phyloP scores from a whole-genome alignment of 108 stramenopile genomes.

The Cylindrotheca fusiformis region DNA sequence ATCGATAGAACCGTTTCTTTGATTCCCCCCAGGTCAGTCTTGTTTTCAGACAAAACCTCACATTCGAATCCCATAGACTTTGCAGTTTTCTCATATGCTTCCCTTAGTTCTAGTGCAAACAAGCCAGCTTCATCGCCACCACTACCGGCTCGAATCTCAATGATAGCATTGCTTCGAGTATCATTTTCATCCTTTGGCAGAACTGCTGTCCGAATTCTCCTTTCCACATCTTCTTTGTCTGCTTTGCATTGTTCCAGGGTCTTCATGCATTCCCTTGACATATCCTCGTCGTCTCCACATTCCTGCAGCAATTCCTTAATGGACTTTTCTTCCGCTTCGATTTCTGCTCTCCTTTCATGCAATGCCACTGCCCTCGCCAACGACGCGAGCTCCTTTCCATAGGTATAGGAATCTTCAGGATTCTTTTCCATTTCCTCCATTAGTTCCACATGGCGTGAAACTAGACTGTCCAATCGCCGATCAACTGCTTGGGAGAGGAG shows the following conservation, averaged over 20 bases:
- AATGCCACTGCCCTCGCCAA: conserved; percentile 34
- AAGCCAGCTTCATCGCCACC: conserved; percentile 94
- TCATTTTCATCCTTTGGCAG: conserved; percentile 80
- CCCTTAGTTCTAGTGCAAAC: conserved; percentile 88
- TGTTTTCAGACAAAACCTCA: conserved; percentile 58
- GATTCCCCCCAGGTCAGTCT: conserved; percentile 75
- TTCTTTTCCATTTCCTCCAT: conserved; percentile 30
- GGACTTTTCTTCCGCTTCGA: conserved; percentile 48
- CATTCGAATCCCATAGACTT: conserved; percentile 64
- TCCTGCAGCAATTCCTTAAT: conserved; percentile 59
- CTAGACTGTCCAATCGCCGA: conserved; percentile 42
- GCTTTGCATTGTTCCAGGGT: conserved; percentile 45
- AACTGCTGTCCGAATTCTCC: conserved; percentile 49
- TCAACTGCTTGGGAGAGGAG: conserved; percentile 34
- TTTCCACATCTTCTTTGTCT: conserved; percentile 33
- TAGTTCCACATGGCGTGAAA: conserved; percentile 52
- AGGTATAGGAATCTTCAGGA: conserved; percentile 41
- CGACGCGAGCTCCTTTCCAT: conserved; percentile 70
- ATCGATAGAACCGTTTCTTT: conserved; percentile 69
- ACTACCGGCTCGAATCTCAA: conserved; percentile 95
- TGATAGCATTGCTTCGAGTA: conserved; percentile 71
- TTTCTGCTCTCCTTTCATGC: conserved; percentile 29
- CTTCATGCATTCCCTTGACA: conserved; percentile 49
- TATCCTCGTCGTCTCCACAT: conserved; percentile 34
- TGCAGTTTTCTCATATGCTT: conserved; percentile 80